Evolutionary conservation across 257 asterid genomes (phyloP).

Genomic region (Paraleonurus japonicus): DNA sequence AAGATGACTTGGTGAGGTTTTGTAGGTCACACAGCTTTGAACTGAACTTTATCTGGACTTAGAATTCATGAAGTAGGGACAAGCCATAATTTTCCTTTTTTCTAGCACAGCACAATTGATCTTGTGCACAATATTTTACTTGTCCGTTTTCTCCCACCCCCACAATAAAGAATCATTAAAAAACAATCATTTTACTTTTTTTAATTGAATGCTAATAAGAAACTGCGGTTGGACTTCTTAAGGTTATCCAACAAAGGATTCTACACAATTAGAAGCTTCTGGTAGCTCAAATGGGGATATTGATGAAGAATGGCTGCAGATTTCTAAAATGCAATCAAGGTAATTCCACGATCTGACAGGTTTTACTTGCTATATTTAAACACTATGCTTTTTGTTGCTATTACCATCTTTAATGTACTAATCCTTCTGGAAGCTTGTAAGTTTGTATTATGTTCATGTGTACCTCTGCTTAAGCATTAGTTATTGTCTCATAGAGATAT

Average conservation of each 20-base stretch:
- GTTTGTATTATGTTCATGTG: neutral
- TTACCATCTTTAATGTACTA: neutral
- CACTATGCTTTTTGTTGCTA: conserved; percentile 14
- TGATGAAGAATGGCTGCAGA: conserved; percentile 76
- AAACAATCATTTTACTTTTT: neutral
- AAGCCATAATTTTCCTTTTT: neutral
- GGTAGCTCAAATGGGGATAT: conserved; percentile 41
- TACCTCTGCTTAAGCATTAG: neutral
- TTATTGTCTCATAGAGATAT: neutral
- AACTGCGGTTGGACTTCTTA: conserved; percentile 19
- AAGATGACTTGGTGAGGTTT: neutral
- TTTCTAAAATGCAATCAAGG: conserved; percentile 80
- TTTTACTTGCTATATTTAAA: neutral
- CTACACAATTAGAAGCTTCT: conserved; percentile 43
- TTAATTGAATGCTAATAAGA: conserved; percentile 18
- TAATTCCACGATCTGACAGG: conserved; percentile 25
- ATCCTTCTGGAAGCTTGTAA: neutral
- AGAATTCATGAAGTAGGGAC: neutral
- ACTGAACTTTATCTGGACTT: neutral
- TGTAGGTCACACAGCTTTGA: neutral
- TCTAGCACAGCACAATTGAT: neutral
- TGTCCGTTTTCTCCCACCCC: neutral
- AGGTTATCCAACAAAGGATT: conserved; percentile 38
- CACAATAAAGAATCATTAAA: neutral
- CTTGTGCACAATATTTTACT: neutral